These are phyloP conservation scores for Nigrospora osmanthi DNA, from an alignment of 2,329 filamentous ascomycete genomes.

Conservation along the genomic window DNA sequence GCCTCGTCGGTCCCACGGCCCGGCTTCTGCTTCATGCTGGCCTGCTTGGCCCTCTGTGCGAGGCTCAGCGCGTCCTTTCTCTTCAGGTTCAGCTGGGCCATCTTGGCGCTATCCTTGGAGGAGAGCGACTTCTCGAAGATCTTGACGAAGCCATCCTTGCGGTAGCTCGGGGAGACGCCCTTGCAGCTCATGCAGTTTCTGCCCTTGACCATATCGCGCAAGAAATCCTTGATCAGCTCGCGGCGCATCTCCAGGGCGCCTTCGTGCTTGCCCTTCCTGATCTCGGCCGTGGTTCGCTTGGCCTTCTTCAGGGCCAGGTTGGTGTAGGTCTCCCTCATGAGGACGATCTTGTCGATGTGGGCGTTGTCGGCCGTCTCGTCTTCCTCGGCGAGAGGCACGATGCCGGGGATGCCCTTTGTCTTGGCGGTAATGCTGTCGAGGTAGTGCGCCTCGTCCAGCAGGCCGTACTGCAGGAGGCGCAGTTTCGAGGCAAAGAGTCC, in stretches of 20 bases:
- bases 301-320: constrained; percentile 60
- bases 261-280: constrained; percentile 68
- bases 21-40: constrained; percentile 29
- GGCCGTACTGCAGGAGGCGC: constrained; percentile 74
- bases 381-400: constrained; percentile 34
- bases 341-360: constrained; percentile 42
- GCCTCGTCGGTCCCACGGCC: constrained; percentile 55
- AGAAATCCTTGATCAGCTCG: constrained; percentile 71
- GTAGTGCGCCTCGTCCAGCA: constrained; percentile 50
- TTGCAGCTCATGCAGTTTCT: constrained; percentile 61
- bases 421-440: constrained; percentile 30
- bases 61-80: constrained; percentile 63
- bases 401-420: constrained; percentile 23
- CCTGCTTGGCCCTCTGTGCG: constrained; percentile 22
- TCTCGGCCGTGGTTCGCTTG: constrained; percentile 37
- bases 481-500: constrained; percentile 80
- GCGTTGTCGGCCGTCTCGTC: constrained; percentile 54
- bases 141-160: constrained; percentile 87
- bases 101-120: constrained; percentile 67
- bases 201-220: constrained; percentile 61
- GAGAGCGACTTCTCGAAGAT: constrained; percentile 81
- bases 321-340: constrained; percentile 59
- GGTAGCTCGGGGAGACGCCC: constrained; percentile 72
- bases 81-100: constrained; percentile 62
- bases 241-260: constrained; percentile 71